Conservation (phyloP, 345 rosid genomes). For the Trapa bicornis region DNA sequence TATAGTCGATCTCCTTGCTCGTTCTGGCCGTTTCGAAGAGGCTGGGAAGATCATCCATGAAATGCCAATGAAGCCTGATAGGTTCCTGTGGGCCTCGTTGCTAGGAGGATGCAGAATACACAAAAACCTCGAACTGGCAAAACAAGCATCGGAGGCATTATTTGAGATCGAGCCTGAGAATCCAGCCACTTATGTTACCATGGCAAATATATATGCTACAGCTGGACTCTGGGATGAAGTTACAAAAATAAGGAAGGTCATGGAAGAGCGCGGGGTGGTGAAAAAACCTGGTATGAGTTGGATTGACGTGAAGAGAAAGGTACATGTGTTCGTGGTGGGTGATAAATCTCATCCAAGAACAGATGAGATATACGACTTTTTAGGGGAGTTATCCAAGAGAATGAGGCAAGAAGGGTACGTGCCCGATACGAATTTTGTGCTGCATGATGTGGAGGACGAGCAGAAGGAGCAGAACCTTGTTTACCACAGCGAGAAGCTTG, state of each 20-base stretch:
- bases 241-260: slow-evolving; percentile 43
- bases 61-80: slow-evolving; percentile 72
- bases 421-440: slow-evolving; percentile 56
- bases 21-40: slow-evolving; percentile 50
- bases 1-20: slow-evolving; percentile 63
- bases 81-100: slow-evolving; percentile 80
- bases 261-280: slow-evolving; percentile 46
- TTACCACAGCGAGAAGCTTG: slow-evolving; percentile 86
- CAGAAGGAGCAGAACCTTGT: slow-evolving; percentile 76
- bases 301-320: slow-evolving; percentile 58
- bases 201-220: slow-evolving; percentile 78
- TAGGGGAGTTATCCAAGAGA: slow-evolving; percentile 33
- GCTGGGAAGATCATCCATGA: slow-evolving; percentile 40
- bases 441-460: slow-evolving; percentile 89
- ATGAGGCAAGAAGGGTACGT: slow-evolving; percentile 85
- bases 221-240: slow-evolving; percentile 70
- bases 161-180: slow-evolving; percentile 73
- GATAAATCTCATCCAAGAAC: slow-evolving; percentile 59
- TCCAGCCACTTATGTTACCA: slow-evolving; percentile 76
- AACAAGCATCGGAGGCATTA: slow-evolving; percentile 61
- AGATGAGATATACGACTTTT: slow-evolving; percentile 44
- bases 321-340: slow-evolving; percentile 56
- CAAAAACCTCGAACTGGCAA: slow-evolving; percentile 57
- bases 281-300: slow-evolving; percentile 80
- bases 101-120: slow-evolving; percentile 82